A percentile compares a stretch with the other conserved stretches of the same genome.
Conservation (phyloP, 805 yeast genomes). For the Danielia reshetovae region DNA sequence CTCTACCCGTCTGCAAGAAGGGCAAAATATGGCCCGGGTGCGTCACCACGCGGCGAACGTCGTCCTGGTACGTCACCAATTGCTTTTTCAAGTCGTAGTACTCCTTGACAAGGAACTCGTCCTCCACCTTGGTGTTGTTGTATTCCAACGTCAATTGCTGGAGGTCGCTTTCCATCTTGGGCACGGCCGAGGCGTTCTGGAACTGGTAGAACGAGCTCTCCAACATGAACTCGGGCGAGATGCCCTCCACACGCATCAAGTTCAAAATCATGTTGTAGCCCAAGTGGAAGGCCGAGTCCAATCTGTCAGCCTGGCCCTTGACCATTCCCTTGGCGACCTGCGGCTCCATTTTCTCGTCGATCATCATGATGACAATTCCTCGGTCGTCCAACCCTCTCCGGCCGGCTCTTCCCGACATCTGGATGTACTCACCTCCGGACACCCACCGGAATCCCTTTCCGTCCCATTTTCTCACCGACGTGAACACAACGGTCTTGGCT, state of each 20-base stretch:
- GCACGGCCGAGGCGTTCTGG: constrained; percentile 89
- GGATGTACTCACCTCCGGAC: constrained; percentile 98
- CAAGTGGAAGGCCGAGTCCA: constrained; percentile 95
- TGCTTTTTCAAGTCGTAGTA: constrained; percentile 80
- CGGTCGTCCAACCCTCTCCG: constrained; percentile 99
- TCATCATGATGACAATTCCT: constrained; percentile 99
- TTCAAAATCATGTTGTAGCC: constrained; percentile 97
- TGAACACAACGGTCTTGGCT: constrained; percentile 97
- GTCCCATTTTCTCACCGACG: constrained; percentile 97
- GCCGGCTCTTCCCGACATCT: constrained; percentile 99
- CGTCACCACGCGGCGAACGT: constrained; percentile 74
- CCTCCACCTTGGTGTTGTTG: constrained; percentile 56
- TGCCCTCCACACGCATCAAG: constrained; percentile 95
- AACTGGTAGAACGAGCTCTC: constrained; percentile 93
- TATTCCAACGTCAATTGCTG: constrained; percentile 49
- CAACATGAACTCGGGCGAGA: constrained; percentile 96
- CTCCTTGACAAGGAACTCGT: constrained; percentile 70
- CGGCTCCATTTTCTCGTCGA: constrained; percentile 99
- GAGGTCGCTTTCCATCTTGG: constrained; percentile 68
- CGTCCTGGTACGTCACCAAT: constrained; percentile 64
- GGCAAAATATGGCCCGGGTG: constrained; percentile 87
- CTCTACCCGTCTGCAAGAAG: constrained; percentile 85
- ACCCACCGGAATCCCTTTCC: constrained; percentile 98
- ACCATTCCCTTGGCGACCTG: constrained; percentile 99
- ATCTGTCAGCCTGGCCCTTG: constrained; percentile 95